phyloP scores from a whole-genome alignment of 2,329 filamentous ascomycete genomes.

The Aureobasidium namibiae region DNA sequence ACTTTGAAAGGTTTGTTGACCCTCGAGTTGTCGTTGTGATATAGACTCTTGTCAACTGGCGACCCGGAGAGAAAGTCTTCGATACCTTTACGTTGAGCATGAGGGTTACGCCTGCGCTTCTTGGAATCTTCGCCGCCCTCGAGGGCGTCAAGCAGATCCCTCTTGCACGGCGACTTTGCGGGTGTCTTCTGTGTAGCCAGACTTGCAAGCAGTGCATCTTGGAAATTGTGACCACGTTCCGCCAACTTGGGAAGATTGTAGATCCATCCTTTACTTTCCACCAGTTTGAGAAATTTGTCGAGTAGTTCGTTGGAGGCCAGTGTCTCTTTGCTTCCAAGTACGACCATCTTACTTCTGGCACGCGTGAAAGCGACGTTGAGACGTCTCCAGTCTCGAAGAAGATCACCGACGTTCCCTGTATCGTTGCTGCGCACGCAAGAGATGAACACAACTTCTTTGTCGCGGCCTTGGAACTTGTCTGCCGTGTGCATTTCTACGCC shows the following conservation, averaged over 20 bases:
- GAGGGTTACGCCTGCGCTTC: neutral
- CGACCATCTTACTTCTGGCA: constrained; percentile 82
- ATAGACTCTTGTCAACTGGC: neutral
- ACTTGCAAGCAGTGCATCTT: neutral
- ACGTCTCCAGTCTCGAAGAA: constrained; percentile 82
- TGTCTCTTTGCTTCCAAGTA: constrained; percentile 75
- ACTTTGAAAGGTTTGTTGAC: constrained; percentile 25
- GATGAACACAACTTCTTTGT: constrained; percentile 87
- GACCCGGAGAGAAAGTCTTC: neutral
- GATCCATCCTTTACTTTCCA: constrained; percentile 72
- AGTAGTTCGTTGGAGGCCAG: constrained; percentile 67
- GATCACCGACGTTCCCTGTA: constrained; percentile 71
- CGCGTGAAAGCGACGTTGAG: constrained; percentile 95
- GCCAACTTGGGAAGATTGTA: neutral
- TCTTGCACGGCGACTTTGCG: neutral
- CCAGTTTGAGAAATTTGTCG: constrained; percentile 63
- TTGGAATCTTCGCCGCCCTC: neutral
- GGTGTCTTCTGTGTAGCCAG: constrained; percentile 2
- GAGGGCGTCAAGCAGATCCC: neutral
- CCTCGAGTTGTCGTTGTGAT: neutral
- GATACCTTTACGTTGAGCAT: constrained; percentile 7
- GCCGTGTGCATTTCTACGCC: constrained; percentile 90
- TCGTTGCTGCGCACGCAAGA: constrained; percentile 84
- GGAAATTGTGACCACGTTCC: neutral
- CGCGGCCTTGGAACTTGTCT: constrained; percentile 91